phyloP scores from a whole-genome alignment of 23 red algal genomes.

The Gracilaria domingensis region DNA sequence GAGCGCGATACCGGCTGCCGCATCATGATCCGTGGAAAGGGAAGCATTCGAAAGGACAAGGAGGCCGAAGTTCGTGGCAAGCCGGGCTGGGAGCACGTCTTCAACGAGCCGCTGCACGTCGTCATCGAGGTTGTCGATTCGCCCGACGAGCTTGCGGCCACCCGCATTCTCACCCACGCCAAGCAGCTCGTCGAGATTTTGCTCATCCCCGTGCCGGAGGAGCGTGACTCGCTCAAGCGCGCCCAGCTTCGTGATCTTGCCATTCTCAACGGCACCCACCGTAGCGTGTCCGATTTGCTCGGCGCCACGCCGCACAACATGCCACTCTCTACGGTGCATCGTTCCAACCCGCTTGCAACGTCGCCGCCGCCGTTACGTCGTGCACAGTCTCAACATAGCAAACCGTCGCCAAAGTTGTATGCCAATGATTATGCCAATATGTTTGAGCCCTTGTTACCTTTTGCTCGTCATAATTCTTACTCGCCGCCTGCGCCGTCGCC shows the following conservation, averaged over 20 bases:
- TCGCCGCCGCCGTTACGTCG: conserved; percentile 53
- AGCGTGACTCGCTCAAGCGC: conserved; percentile 86
- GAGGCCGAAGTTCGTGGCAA: conserved; percentile 92
- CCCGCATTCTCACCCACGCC: conserved; percentile 70
- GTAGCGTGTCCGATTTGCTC: conserved; percentile 9
- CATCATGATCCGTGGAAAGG: conserved; percentile 98
- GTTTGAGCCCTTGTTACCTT: conserved; percentile 25
- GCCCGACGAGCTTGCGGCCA: conserved; percentile 76
- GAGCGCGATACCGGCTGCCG: conserved; percentile 90
- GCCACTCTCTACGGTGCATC: neutral
- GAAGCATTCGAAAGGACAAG: conserved; percentile 98
- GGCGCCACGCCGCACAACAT: neutral
- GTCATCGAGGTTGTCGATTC: conserved; percentile 83
- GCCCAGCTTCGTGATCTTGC: conserved; percentile 93
- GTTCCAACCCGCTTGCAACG: conserved; percentile 16
- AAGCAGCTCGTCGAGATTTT: conserved; percentile 91
- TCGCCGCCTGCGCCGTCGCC: conserved; percentile 1
- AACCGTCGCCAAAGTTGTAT: conserved; percentile 18
- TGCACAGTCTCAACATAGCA: conserved; percentile 12
- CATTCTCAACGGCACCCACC: conserved; percentile 93
- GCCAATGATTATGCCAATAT: conserved; percentile 13
- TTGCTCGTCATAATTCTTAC: conserved; percentile 24
- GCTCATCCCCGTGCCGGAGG: conserved; percentile 92
- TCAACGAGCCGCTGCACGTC: conserved; percentile 94
- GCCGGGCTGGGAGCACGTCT: conserved; percentile 97